Evolutionary conservation across 257 asterid species (phyloP).

Genomic region (Haberlea rhodopensis): DNA sequence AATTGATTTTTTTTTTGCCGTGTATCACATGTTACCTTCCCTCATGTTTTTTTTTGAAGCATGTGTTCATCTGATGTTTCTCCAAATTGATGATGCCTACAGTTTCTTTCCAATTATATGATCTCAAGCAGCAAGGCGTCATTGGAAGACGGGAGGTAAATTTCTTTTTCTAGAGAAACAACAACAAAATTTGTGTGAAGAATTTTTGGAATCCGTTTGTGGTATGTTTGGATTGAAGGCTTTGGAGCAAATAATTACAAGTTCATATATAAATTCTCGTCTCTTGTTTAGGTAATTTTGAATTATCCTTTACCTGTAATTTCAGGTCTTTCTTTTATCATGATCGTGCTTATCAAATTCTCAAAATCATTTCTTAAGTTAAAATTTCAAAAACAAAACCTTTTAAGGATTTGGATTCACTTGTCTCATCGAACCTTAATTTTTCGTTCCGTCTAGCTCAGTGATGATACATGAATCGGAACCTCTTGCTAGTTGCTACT

Average conservation of each 20-base stretch:
- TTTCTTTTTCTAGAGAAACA: not conserved
- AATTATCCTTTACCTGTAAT: not conserved
- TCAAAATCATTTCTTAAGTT: not conserved
- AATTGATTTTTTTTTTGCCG: not conserved
- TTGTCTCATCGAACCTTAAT: not conserved
- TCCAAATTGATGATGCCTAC: constrained; percentile 33
- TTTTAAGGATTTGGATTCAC: not conserved
- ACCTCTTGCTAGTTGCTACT: not conserved
- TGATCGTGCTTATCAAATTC: not conserved
- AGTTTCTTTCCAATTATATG: constrained; percentile 84
- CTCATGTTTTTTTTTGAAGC: constrained; percentile 6
- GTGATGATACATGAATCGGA: not conserved
- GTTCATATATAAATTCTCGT: too few species aligned
- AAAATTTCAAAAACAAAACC: not conserved
- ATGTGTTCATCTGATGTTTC: constrained; percentile 14
- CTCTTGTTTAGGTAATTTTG: not conserved
- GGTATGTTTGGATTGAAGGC: not conserved
- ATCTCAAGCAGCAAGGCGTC: constrained; percentile 90
- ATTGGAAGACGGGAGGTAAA: constrained; percentile 85
- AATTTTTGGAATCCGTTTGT: not conserved
- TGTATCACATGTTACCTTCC: not conserved
- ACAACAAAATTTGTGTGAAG: not conserved
- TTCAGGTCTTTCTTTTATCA: not conserved
- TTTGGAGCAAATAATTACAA: not conserved
- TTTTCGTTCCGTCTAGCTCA: not conserved